Base-by-base conservation (phyloP, 2,329 filamentous ascomycete species). In the Monosporascus cannonballus region DNA sequence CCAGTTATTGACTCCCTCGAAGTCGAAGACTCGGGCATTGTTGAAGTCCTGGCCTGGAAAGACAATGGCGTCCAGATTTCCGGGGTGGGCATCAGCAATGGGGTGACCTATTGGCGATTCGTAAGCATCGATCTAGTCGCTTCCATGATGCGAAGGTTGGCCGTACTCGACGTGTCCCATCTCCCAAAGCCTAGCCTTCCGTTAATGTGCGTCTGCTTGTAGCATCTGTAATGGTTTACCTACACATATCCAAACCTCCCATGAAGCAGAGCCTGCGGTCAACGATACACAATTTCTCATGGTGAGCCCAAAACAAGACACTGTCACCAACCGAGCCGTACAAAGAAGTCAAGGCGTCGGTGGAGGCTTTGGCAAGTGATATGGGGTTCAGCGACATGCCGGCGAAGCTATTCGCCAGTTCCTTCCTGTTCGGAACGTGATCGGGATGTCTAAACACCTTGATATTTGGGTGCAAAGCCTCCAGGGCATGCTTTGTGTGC, bases 1-100 rank as follows among this genome's bases (percentile, higher is more conserved):
- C 83, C 86, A 95, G 56, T 94, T 80, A 20, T 80, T 71, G 22
- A 93, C 88, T 61, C 90, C 83, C 46, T 84, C 78, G 68, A 94
- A 93, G 68, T 94, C 92, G 66, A 88, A 87, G 36, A 95, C 84
- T 49, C 85, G 79, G 24, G 90, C 90, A 61, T 96, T 96, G 72
- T 96, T 96, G 74, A 89, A 96, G 63, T 96, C 92, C 66, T 96
- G 92, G 1, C 92, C 91, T 0, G 90, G 89, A 69, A 93, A 96
- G 11, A 96, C 70, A 44, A 89, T 90, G 25, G 81, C 75, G 54
- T 90, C 83, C 24, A 95, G 67, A 67, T 96, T 81, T 3, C 82
- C 83, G 0, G 90, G 90, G 65, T 96, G 91, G 15, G 85, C 85
- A 69, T 95, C 90, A 4, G 90, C 83, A 57, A 96, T 90, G 1